Base-by-base conservation (phyloP, 371 early-diverging fungal genomes). In the Mortierella polycephala region DNA sequence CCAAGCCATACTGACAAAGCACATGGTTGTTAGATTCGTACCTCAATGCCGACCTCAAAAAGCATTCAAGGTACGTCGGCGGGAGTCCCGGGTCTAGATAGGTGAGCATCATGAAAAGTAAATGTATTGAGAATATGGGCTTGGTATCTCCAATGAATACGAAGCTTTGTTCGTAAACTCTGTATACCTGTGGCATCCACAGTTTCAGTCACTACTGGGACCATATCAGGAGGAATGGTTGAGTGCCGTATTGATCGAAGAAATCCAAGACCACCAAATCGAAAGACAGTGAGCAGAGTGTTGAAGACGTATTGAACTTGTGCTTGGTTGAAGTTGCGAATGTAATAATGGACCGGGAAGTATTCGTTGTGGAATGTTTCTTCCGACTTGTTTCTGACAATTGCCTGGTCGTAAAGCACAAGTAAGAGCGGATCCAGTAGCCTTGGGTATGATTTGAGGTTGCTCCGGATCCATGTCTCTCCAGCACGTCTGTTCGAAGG, bases 401-500 rank as follows among this genome's bases (percentile, higher is more conserved):
- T 91, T n/a, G 82, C 67, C 5, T 83, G 83, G 65, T 88, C 86
- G 18, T 87, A 76, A 52, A 93, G 71, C 7, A 86, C 83, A 37
- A 83, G 53, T 6, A 93, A 61, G 16, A 93, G 84, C 0, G 93
- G 93, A 47, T 91, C 89, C 23, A 94, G 64, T 1, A 92, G 66
- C 23, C 90, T 83, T 3, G 82, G 83, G 72, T 90, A 91, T 16
- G 88, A 90, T 45, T 83, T 85, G 10, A 90, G 72, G 75, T 90
- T 89, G 55, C 86, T 86, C 44, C 91, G 84, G 54, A 93, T 83
- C 93, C 93, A 94, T 4, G 85, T 86, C 62, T 94, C 93, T 9
- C 91, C 93, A 13, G 88, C 86, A 10, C 92, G 82, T 39, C 88
- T 83, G 57, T 90, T 84, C 9, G 86, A 67, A 0, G 91, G 86